phyloP scores from a whole-genome alignment of 2,329 filamentous ascomycete species.

The Xylaria sp. region DNA sequence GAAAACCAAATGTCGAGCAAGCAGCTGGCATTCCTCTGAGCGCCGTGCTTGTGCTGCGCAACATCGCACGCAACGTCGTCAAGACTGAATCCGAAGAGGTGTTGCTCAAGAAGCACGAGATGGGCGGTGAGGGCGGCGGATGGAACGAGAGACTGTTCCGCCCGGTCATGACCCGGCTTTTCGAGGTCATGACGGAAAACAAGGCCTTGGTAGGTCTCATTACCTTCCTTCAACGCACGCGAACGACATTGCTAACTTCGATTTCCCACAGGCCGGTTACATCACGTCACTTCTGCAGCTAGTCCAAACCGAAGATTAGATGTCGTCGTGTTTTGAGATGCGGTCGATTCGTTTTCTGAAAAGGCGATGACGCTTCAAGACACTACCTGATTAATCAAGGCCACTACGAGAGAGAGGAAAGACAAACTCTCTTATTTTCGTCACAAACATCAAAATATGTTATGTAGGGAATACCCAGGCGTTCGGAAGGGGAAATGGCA shows the following conservation, averaged over 20 bases:
- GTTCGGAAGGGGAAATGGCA: conserved; percentile 35
- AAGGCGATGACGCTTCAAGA: not conserved
- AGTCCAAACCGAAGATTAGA: conserved; percentile 39
- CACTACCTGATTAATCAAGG: not conserved
- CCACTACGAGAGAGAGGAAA: not conserved
- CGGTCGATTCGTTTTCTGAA: not conserved
- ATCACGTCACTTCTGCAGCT: conserved; percentile 43
- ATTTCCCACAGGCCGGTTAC: conserved; percentile 33
- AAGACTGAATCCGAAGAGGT: conserved; percentile 70
- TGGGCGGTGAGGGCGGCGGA: conserved; percentile 62
- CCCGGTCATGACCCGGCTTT: conserved; percentile 71
- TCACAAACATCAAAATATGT: conserved; percentile 20
- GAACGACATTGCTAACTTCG: conserved; percentile 15
- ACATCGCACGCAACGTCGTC: conserved; percentile 75
- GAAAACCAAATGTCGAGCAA: conserved; percentile 68
- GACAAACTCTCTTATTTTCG: not conserved
- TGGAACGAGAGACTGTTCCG: conserved; percentile 77
- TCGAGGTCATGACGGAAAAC: conserved; percentile 78
- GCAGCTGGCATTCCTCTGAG: conserved; percentile 83
- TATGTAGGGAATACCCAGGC: conserved; percentile 43
- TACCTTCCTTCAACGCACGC: not conserved
- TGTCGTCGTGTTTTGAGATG: not conserved
- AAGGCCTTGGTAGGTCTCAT: conserved; percentile 63
- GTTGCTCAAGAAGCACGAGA: conserved; percentile 60
- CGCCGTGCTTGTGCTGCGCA: conserved; percentile 80